Evolutionary conservation across 1,284 basidiomycete genomes (phyloP).

Genomic region (Sphaerobolus stellatus): DNA sequence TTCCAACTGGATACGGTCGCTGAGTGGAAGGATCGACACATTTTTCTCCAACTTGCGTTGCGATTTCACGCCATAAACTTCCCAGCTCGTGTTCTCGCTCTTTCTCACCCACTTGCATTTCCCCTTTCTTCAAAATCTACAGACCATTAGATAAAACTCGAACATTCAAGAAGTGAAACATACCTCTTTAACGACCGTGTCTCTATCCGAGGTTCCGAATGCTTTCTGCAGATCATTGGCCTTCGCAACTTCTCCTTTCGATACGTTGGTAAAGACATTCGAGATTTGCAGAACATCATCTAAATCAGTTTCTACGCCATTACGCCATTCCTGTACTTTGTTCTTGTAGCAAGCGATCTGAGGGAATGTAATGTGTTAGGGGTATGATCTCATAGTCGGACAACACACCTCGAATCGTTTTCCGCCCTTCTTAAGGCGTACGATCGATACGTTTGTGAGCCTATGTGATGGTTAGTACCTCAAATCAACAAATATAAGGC

Average conservation of each 20-base stretch:
- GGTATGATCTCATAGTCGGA: neutral
- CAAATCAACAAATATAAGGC: neutral
- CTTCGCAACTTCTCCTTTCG: constrained; percentile 93
- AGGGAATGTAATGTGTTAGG: constrained; percentile 13
- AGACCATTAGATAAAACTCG: neutral
- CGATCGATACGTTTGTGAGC: constrained; percentile 95
- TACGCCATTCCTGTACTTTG: constrained; percentile 96
- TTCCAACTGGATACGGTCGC: constrained; percentile 88
- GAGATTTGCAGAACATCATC: constrained; percentile 97
- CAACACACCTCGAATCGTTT: constrained; percentile 89
- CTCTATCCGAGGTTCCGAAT: constrained; percentile 76
- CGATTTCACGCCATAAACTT: constrained; percentile 87
- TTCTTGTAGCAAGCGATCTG: constrained; percentile 99
- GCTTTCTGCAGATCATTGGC: constrained; percentile 88
- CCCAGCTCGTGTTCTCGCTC: constrained; percentile 89
- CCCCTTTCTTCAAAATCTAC: constrained; percentile 93
- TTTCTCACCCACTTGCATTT: constrained; percentile 96
- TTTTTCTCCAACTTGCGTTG: constrained; percentile 91
- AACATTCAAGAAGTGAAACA: neutral
- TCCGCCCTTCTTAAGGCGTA: constrained; percentile 93
- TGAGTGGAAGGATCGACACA: constrained; percentile 92
- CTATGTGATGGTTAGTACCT: constrained; percentile 40
- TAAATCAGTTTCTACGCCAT: constrained; percentile 91
- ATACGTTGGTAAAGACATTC: constrained; percentile 95
- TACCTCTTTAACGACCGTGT: constrained; percentile 84